Percentiles rank a stretch among this genome's conserved stretches.
phyloP scores from a whole-genome alignment of 441 rosid species.

The Macaranga tanarius region DNA sequence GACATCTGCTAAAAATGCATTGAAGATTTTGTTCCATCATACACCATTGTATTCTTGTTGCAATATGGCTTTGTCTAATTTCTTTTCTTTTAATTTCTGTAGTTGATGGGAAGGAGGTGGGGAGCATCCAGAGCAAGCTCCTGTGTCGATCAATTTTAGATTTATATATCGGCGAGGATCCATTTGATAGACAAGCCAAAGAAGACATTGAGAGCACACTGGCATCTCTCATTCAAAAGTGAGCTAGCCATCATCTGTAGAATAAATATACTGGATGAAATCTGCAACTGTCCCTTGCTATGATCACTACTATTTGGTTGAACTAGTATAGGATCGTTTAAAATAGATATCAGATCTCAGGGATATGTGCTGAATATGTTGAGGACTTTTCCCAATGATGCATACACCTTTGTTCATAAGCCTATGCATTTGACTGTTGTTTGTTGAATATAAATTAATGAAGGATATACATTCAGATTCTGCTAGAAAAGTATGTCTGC shows the following conservation, averaged over 20 bases:
- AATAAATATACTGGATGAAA: not conserved
- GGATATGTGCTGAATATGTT: not conserved
- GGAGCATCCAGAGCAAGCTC: constrained; percentile 75
- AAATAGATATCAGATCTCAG: not conserved
- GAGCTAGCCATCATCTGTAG: constrained; percentile 12
- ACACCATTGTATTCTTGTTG: not conserved
- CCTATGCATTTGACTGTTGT: not conserved
- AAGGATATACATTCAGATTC: not conserved
- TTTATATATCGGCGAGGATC: constrained; percentile 79
- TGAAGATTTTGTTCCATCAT: not conserved
- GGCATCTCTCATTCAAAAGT: constrained; percentile 47
- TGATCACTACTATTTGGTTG: not conserved
- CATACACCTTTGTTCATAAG: not conserved
- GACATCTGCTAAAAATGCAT: not conserved
- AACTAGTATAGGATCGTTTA: not conserved
- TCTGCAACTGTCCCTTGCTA: not conserved
- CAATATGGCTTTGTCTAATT: not conserved
- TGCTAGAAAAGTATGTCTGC: not conserved
- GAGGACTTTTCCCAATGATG: not conserved
- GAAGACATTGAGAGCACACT: constrained; percentile 61
- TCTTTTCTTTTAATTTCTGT: constrained; percentile 12
- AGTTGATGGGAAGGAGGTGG: constrained; percentile 83
- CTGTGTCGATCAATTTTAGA: constrained; percentile 74
- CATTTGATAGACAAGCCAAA: constrained; percentile 70
- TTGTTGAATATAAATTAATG: not conserved